These are phyloP conservation scores for Ophiocordyceps camponoti-rufipedis DNA, from an alignment of 2,329 filamentous ascomycete species.

Conservation along the genomic window DNA sequence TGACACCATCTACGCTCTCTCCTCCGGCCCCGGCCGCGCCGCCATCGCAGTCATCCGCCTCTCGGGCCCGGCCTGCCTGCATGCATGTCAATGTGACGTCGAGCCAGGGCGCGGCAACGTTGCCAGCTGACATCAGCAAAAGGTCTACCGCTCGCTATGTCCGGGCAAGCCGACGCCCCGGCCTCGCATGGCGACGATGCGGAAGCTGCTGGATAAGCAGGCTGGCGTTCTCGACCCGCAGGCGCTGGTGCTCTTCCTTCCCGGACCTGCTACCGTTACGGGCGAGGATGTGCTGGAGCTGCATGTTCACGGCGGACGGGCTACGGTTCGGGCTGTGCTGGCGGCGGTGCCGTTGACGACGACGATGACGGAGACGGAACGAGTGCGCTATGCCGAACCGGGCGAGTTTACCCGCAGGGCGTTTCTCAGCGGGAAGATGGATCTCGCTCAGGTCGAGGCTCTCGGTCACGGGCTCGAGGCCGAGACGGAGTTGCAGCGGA, in stretches of 20 bases:
- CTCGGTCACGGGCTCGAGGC: conserved; percentile 44
- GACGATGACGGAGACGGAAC: conserved; percentile 1
- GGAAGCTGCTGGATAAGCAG: not conserved
- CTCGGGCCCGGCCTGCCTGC: conserved; percentile 58
- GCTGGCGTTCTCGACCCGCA: conserved; percentile 47
- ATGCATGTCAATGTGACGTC: conserved; percentile 25
- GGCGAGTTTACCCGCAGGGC: conserved; percentile 91
- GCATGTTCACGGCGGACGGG: conserved; percentile 83
- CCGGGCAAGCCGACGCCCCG: conserved; percentile 24
- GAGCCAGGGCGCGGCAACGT: no score
- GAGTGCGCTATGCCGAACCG: conserved; percentile 74
- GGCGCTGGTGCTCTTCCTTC: conserved; percentile 70
- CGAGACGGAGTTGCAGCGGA: conserved; percentile 84
- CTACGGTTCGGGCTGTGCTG: conserved; percentile 75
- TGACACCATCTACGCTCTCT: conserved; percentile 80
- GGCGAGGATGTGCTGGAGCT: conserved; percentile 86
- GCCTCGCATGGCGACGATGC: conserved; percentile 44
- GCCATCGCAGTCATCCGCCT: conserved; percentile 83
- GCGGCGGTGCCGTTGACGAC: conserved; percentile 41
- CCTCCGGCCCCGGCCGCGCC: conserved; percentile 67
- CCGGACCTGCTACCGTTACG: conserved; percentile 64
- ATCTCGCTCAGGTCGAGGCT: conserved; percentile 66
- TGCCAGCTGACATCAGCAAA: not conserved
- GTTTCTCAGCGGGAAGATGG: conserved; percentile 71
- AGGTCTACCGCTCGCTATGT: conserved; percentile 35